Conservation (phyloP, 495 filamentous ascomycete genomes). For the Penicillium pancosmium region DNA sequence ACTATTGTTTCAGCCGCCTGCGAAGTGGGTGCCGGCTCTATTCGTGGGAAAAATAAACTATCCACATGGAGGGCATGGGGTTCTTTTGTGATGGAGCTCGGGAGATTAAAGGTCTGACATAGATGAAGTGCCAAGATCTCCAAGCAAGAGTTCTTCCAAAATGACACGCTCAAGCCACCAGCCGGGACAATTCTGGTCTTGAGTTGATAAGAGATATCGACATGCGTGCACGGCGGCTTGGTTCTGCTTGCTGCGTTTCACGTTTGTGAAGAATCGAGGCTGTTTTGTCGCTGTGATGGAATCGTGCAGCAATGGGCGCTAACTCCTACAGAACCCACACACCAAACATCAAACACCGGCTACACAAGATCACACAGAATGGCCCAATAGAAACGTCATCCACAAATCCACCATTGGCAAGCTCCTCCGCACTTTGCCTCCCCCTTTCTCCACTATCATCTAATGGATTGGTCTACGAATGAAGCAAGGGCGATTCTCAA, state of each 20-base stretch:
- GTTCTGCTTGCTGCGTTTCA: not conserved
- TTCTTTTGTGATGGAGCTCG: constrained; percentile 8
- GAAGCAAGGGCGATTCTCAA: constrained; percentile 21
- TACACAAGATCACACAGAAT: not conserved
- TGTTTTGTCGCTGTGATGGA: not conserved
- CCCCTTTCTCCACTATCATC: constrained; percentile 6
- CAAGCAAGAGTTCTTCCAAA: not conserved
- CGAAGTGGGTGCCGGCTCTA: not conserved
- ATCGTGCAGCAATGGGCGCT: constrained; percentile 1
- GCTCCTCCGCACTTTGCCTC: constrained; percentile 7
- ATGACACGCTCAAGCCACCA: not conserved
- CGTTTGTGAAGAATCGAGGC: not conserved
- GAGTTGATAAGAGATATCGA: too few species aligned
- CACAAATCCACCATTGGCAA: not conserved
- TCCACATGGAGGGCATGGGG: not conserved
- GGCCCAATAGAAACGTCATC: not conserved
- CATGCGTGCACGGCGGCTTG: too few species aligned
- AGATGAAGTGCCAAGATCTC: constrained; percentile 17
- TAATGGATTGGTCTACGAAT: constrained; percentile 16
- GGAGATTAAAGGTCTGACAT: constrained; percentile 23
- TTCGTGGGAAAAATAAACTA: constrained; percentile 5
- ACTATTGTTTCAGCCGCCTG: constrained; percentile 10
- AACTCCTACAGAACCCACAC: not conserved
- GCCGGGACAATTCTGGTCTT: too few species aligned
- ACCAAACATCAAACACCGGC: constrained; percentile 2